phyloP scores from a whole-genome alignment of 2,329 filamentous ascomycete genomes.

The Teratosphaeriaceae sp. region DNA sequence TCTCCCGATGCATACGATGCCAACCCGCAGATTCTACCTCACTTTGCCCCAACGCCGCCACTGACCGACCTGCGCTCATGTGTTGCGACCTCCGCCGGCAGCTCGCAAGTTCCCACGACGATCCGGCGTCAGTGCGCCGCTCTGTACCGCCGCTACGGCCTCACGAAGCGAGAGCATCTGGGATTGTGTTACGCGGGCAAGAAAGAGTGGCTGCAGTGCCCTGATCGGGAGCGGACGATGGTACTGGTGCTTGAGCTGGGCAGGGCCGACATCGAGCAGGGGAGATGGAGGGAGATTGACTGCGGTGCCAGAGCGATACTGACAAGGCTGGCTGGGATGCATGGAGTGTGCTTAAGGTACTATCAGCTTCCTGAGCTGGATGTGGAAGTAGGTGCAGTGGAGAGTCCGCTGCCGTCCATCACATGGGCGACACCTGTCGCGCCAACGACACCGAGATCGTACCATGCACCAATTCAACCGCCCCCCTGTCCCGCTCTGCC shows the following conservation, averaged over 20 bases:
- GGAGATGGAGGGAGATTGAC: conserved; percentile 7
- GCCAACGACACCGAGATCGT: too few relatives aligned
- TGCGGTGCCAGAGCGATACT: conserved; percentile 1
- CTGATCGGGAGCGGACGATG: conserved; percentile 8
- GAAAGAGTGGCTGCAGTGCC: background rate
- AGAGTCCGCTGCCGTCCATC: too few relatives aligned
- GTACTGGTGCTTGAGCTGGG: conserved; percentile 11
- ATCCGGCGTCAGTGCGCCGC: background rate
- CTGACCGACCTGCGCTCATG: conserved; percentile 3
- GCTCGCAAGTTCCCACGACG: background rate
- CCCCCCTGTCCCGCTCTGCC: background rate
- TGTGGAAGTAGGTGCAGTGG: background rate
- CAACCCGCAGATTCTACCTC: conserved; percentile 5
- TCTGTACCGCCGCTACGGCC: conserved; percentile 1
- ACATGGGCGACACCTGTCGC: too few relatives aligned
- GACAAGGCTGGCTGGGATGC: background rate
- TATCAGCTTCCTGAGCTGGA: background rate
- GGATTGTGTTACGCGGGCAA: conserved; percentile 8
- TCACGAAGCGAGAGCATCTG: background rate
- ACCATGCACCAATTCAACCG: too few relatives aligned
- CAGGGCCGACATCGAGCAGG: background rate
- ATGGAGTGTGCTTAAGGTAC: conserved; percentile 5
- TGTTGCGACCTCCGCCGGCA: too few relatives aligned
- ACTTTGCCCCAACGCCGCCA: conserved; percentile 8
- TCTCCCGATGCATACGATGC: conserved; percentile 9